phyloP scores from a whole-genome alignment of 1,284 basidiomycete species.

The Puccinia polysora region DNA sequence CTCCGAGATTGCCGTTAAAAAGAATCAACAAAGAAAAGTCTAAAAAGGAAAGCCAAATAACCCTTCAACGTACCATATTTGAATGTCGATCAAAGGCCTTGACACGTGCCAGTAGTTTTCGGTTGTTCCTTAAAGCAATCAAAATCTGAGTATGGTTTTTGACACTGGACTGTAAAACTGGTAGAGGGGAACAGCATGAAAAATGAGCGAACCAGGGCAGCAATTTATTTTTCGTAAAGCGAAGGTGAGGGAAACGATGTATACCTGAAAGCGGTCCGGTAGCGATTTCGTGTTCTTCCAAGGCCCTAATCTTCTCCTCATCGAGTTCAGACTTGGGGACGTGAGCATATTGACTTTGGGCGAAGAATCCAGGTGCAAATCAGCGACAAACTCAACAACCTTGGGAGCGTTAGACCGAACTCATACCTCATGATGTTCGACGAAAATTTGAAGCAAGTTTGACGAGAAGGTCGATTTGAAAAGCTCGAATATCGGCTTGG shows the following conservation, averaged over 20 bases:
- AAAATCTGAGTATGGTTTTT: slow-evolving; percentile 96
- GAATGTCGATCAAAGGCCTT: slow-evolving; percentile 99
- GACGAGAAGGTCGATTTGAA: too few relatives aligned
- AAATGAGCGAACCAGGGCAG: slow-evolving; percentile 50
- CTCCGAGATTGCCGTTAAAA: neutral
- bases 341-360: slow-evolving; percentile 83
- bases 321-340: slow-evolving; percentile 95
- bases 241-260: too few relatives aligned
- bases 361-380: too few relatives aligned
- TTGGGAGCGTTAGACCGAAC: too few relatives aligned
- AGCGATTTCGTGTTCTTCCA: slow-evolving; percentile 89
- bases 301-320: slow-evolving; percentile 86
- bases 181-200: slow-evolving; percentile 71
- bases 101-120: slow-evolving; percentile 92
- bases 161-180: slow-evolving; percentile 96
- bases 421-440: too few relatives aligned
- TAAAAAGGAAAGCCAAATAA: neutral
- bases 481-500: too few relatives aligned
- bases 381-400: too few relatives aligned
- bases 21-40: neutral
- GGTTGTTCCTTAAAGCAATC: slow-evolving; percentile 96
- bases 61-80: slow-evolving; percentile 73
- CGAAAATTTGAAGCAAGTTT: too few relatives aligned
- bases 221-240: too few relatives aligned
- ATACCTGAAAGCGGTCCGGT: slow-evolving; percentile 24